Percentiles rank a stretch among this genome's conserved stretches.
These are phyloP conservation scores for Nakazawaea populi DNA, from an alignment of 805 yeast genomes.

Conservation along the genomic window DNA sequence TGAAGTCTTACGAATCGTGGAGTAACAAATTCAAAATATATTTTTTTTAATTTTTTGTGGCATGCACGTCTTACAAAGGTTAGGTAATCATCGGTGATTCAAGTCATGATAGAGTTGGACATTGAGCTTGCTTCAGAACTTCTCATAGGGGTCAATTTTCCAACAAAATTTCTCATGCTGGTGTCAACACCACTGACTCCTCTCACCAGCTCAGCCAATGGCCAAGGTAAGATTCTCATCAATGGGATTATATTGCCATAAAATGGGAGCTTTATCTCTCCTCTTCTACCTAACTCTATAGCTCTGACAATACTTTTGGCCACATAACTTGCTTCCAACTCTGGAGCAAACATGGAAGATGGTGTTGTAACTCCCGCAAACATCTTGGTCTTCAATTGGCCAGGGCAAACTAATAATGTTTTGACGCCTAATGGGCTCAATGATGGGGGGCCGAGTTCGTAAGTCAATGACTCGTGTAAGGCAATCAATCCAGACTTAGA, in stretches of 20 bases:
- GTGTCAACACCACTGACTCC: constrained; percentile 63
- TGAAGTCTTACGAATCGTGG: no score
- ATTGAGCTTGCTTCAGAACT: neutral
- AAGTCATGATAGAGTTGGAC: neutral
- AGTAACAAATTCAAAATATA: no score
- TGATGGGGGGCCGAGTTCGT: constrained; percentile 55
- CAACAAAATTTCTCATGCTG: constrained; percentile 28
- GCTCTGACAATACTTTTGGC: constrained; percentile 55
- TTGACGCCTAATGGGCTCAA: constrained; percentile 47
- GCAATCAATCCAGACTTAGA: constrained; percentile 84
- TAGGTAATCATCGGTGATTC: neutral
- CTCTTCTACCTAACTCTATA: constrained; percentile 54
- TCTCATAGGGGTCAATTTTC: neutral
- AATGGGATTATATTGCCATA: constrained; percentile 74
- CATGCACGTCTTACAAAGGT: no score
- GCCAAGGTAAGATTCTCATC: constrained; percentile 70
- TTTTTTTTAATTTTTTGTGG: no score
- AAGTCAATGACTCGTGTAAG: constrained; percentile 73
- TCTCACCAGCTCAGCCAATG: constrained; percentile 49
- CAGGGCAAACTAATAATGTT: constrained; percentile 79
- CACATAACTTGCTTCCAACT: constrained; percentile 60
- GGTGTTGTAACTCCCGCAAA: constrained; percentile 75
- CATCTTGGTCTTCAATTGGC: constrained; percentile 75
- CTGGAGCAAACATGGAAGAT: constrained; percentile 72
- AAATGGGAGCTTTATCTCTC: constrained; percentile 67